These are phyloP conservation scores for Aspergillus brunneoviolaceus DNA, from an alignment of 2,329 filamentous ascomycete species.

Conservation along the genomic window DNA sequence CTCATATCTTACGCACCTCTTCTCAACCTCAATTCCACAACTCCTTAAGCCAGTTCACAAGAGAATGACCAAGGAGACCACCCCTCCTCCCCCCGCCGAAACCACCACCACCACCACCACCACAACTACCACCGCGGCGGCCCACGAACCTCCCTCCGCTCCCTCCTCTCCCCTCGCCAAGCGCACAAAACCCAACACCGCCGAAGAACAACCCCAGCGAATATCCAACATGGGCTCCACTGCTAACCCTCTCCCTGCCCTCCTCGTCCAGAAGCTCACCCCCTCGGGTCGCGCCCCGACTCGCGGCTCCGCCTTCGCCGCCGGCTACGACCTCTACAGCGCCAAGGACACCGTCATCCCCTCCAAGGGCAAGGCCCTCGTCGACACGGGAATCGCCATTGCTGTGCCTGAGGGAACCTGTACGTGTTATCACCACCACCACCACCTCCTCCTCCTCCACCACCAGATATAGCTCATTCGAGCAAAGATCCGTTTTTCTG, in stretches of 20 bases:
- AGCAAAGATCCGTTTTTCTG: no score
- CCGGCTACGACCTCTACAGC: slow-evolving; percentile 90
- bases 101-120: slow-evolving; percentile 29
- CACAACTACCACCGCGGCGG: slow-evolving; percentile 14
- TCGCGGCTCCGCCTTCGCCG: slow-evolving; percentile 82
- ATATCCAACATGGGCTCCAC: slow-evolving; percentile 27
- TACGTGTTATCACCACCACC: slow-evolving; percentile 47
- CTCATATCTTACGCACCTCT: background rate
- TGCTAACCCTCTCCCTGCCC: slow-evolving; percentile 51
- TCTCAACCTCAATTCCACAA: background rate
- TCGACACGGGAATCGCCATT: slow-evolving; percentile 89
- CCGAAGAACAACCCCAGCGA: slow-evolving; percentile 23
- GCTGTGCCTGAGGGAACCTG: slow-evolving; percentile 87
- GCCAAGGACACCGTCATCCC: slow-evolving; percentile 74
- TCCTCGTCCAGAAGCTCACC: slow-evolving; percentile 86
- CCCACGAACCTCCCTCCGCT: slow-evolving; percentile 56
- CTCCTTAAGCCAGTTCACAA: background rate
- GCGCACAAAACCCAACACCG: slow-evolving; percentile 65
- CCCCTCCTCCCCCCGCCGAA: slow-evolving; percentile 35
- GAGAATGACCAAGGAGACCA: slow-evolving; percentile 46
- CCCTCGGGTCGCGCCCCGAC: slow-evolving; percentile 78
- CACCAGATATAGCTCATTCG: background rate
- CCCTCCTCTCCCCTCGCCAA: slow-evolving; percentile 76
- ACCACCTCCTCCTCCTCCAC: background rate
- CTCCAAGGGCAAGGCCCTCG: slow-evolving; percentile 76